phyloP scores from a whole-genome alignment of 2,329 filamentous ascomycete species.

The Orbilia javanica region DNA sequence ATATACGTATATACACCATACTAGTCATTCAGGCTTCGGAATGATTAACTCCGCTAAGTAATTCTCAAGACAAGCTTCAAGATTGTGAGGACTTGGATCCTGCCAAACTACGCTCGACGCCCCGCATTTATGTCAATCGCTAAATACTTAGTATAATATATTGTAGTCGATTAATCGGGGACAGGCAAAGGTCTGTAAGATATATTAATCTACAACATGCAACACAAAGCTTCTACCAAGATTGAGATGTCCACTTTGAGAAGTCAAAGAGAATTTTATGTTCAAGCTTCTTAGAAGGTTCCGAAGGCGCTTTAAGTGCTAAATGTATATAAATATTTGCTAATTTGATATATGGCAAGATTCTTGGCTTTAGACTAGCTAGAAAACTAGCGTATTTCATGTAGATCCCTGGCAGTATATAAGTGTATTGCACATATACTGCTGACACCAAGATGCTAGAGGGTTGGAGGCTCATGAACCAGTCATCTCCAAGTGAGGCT shows the following conservation, averaged over 20 bases:
- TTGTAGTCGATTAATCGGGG: background rate
- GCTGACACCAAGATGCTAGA: background rate
- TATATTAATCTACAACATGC: background rate
- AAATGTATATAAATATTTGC: background rate
- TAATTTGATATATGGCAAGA: background rate
- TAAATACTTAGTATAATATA: background rate
- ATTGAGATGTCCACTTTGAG: background rate
- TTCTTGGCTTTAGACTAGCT: background rate
- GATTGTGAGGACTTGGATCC: background rate
- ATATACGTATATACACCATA: too few species aligned
- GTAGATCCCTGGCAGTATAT: background rate
- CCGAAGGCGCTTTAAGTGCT: too few species aligned
- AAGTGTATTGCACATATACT: background rate
- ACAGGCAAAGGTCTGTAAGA: background rate
- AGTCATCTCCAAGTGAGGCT: background rate
- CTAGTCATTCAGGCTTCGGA: slow-evolving; percentile 36
- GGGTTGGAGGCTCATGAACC: too few species aligned
- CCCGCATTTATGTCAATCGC: background rate
- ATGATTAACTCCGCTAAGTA: slow-evolving; percentile 23
- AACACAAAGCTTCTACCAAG: background rate
- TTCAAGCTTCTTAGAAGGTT: too few species aligned
- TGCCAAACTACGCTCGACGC: background rate
- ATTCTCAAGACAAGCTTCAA: background rate
- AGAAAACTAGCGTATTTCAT: background rate
- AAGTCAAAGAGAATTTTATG: too few species aligned